Percentiles rank a stretch among this genome's conserved stretches.
These are phyloP conservation scores for Aspergillus bertholletiae DNA, from an alignment of 495 filamentous ascomycete genomes.

Conservation along the genomic window DNA sequence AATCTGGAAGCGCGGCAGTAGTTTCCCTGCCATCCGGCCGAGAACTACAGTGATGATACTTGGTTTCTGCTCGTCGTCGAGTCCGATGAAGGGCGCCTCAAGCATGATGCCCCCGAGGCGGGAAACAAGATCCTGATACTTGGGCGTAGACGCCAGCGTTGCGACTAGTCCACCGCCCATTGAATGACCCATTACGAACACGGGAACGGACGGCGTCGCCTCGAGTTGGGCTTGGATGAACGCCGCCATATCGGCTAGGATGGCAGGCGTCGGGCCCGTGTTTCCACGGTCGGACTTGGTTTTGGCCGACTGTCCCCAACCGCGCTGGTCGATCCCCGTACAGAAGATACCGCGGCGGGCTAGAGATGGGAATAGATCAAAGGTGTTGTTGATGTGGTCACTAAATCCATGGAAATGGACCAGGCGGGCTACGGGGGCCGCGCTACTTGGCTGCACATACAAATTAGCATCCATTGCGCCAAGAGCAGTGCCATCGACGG, in stretches of 20 bases:
- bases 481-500: not conserved
- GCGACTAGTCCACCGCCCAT: constrained; percentile 74
- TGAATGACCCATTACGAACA: constrained; percentile 86
- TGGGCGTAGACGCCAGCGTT: constrained; percentile 17
- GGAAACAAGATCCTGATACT: constrained; percentile 28
- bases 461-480: constrained; percentile 8
- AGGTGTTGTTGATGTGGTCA: constrained; percentile 77
- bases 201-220: constrained; percentile 40
- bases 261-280: constrained; percentile 65
- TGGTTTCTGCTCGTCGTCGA: constrained; percentile 61
- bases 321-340: constrained; percentile 75
- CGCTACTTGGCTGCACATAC: constrained; percentile 42
- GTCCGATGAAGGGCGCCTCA: constrained; percentile 66
- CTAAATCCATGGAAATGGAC: constrained; percentile 85
- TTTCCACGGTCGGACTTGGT: constrained; percentile 54
- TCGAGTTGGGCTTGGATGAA: constrained; percentile 52
- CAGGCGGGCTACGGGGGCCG: constrained; percentile 58
- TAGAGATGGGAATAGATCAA: constrained; percentile 63
- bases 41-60: constrained; percentile 49
- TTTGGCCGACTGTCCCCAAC: constrained; percentile 54
- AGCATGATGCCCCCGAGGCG: constrained; percentile 63
- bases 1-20: constrained; percentile 58
- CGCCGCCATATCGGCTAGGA: constrained; percentile 72
- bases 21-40: constrained; percentile 59
- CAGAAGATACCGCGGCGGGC: constrained; percentile 70